Conservation (phyloP, 2,329 filamentous ascomycete species). For the Colletotrichum trifolii region DNA sequence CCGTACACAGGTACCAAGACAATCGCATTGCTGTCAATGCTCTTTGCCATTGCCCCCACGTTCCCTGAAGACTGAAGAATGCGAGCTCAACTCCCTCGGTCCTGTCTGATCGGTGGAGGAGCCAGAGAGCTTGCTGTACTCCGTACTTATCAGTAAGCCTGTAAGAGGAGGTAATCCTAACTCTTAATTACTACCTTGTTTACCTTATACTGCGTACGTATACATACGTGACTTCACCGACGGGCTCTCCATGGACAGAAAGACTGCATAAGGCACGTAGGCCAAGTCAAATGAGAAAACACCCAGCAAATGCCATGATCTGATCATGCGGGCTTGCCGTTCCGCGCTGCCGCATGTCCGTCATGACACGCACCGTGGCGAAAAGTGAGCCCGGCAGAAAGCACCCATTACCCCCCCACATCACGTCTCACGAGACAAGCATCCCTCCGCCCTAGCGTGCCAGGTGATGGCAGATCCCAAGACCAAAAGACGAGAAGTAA, state of each 20-base stretch:
- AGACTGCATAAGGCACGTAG: background rate
- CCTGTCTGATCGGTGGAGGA: too few relatives aligned
- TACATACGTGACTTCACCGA: too few relatives aligned
- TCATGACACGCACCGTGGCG: background rate
- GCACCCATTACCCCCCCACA: background rate
- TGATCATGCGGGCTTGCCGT: background rate
- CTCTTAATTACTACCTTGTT: too few relatives aligned
- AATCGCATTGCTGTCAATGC: too few relatives aligned
- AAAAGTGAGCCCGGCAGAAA: background rate
- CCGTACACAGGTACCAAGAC: too few relatives aligned
- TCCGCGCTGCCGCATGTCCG: background rate
- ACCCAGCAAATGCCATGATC: background rate
- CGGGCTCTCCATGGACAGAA: background rate
- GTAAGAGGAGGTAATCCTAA: too few relatives aligned
- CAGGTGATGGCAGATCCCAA: conserved; percentile 19
- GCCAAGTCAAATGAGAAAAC: background rate
- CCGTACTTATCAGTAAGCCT: too few relatives aligned
- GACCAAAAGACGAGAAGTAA: background rate
- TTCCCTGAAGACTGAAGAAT: too few relatives aligned
- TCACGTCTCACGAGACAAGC: background rate
- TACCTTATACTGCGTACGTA: too few relatives aligned
- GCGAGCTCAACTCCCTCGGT: too few relatives aligned
- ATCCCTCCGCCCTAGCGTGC: conserved; percentile 25
- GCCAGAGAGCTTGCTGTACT: too few relatives aligned
- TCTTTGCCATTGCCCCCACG: too few relatives aligned